Evolutionary conservation across 2,329 filamentous ascomycete genomes (phyloP).

Genomic region (Thielaviopsis punctulata): DNA sequence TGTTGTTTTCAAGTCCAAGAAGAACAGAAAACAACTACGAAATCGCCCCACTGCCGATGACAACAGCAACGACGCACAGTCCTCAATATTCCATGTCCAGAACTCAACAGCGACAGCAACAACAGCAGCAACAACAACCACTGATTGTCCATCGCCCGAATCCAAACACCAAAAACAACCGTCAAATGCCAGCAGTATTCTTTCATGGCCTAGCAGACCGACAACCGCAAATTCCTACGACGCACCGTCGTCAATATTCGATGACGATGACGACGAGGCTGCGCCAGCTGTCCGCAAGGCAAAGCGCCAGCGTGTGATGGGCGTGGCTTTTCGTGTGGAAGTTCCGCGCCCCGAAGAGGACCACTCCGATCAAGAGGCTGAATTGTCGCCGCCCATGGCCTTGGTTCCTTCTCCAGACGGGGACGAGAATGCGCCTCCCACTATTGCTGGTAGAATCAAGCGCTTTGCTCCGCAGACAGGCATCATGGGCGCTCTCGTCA

Average conservation of each 20-base stretch:
- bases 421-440: background rate
- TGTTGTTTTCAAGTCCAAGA: slow-evolving; percentile 37
- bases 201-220: background rate
- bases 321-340: slow-evolving; percentile 36
- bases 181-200: background rate
- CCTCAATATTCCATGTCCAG: background rate
- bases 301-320: slow-evolving; percentile 30
- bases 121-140: slow-evolving; percentile 14
- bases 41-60: slow-evolving; percentile 23
- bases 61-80: slow-evolving; percentile 25
- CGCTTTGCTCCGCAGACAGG: slow-evolving; percentile 62
- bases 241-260: background rate
- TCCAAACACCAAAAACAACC: background rate
- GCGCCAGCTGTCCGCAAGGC: slow-evolving; percentile 32
- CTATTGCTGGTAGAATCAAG: slow-evolving; percentile 4
- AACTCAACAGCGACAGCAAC: slow-evolving; percentile 15
- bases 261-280: slow-evolving; percentile 20
- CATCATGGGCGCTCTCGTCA: slow-evolving; percentile 43
- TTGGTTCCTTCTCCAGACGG: background rate
- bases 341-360: slow-evolving; percentile 16
- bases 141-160: background rate
- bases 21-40: slow-evolving; percentile 29
- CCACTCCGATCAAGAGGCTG: background rate
- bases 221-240: background rate
- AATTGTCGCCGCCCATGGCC: background rate